Conservation (phyloP, 139 green algal species). For the Chara braunii region DNA sequence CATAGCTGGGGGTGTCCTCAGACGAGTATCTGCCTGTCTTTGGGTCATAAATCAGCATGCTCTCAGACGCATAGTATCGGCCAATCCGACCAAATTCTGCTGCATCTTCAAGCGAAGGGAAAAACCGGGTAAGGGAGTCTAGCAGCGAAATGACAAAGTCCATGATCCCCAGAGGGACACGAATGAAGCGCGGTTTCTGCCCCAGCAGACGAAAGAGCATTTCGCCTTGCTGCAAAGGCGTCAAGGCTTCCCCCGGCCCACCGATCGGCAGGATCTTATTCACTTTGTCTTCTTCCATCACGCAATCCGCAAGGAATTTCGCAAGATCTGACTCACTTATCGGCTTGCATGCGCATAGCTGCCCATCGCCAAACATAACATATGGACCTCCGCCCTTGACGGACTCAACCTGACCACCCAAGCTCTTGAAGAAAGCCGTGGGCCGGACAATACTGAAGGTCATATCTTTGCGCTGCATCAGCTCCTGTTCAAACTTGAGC, state of each 20-base stretch:
- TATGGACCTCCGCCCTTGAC: conserved; percentile 91
- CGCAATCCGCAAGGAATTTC: conserved; percentile 83
- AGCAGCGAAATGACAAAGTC: conserved; percentile 85
- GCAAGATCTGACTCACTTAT: conserved; percentile 94
- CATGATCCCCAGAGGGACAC: conserved; percentile 89
- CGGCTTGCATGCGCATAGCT: conserved; percentile 91
- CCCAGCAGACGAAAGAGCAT: conserved; percentile 84
- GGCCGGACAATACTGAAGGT: conserved; percentile 93
- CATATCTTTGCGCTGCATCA: conserved; percentile 67
- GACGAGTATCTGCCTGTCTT: conserved; percentile 60
- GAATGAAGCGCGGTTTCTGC: conserved; percentile 74
- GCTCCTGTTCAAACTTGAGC: conserved; percentile 85
- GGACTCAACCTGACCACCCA: conserved; percentile 66
- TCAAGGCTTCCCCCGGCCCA: conserved; percentile 78
- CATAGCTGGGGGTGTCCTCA: conserved; percentile 82
- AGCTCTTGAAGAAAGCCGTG: conserved; percentile 98
- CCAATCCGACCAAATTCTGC: conserved; percentile 90
- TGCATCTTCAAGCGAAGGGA: conserved; percentile 71
- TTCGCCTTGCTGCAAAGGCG: conserved; percentile 78
- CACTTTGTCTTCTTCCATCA: conserved; percentile 37
- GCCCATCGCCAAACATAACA: conserved; percentile 98
- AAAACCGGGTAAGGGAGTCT: conserved; percentile 70
- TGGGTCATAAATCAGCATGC: conserved; percentile 88
- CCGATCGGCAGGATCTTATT: conserved; percentile 88
- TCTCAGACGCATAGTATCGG: conserved; percentile 94